Evolutionary conservation across 2,329 filamentous ascomycete genomes (phyloP).

Genomic region (Fusarium poae): DNA sequence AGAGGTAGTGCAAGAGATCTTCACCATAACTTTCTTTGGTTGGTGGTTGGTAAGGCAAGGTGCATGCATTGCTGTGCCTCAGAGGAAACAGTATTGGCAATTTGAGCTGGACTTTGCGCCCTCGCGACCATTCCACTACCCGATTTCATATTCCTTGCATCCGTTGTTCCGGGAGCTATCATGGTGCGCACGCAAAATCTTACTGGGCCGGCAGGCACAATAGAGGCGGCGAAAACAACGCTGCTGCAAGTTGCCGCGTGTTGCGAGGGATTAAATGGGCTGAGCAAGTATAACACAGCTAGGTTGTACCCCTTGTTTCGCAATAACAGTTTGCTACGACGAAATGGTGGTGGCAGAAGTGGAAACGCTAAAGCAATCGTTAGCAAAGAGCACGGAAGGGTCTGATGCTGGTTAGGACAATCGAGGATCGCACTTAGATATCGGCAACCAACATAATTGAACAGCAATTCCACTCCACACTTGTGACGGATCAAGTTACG

Average conservation of each 20-base stretch:
- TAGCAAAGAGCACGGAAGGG: slow-evolving; percentile 25
- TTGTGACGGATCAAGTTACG: slow-evolving; percentile 42
- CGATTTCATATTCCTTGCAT: slow-evolving; percentile 31
- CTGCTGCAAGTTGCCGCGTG: slow-evolving; percentile 43
- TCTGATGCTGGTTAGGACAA: slow-evolving; percentile 31
- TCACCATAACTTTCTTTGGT: slow-evolving; percentile 23
- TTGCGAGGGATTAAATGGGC: slow-evolving; percentile 41
- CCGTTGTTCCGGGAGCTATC: slow-evolving; percentile 24
- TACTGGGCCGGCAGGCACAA: slow-evolving; percentile 32
- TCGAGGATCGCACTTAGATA: slow-evolving; percentile 35
- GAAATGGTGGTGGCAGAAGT: slow-evolving; percentile 36
- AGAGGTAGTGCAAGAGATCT: slow-evolving; percentile 23
- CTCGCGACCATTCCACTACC: slow-evolving; percentile 27
- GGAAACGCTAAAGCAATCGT: slow-evolving; percentile 29
- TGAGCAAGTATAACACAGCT: slow-evolving; percentile 41
- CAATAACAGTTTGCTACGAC: slow-evolving; percentile 32
- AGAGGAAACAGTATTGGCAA: slow-evolving; percentile 21
- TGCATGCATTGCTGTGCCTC: slow-evolving; percentile 11
- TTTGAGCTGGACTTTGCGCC: slow-evolving; percentile 39
- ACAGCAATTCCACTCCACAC: slow-evolving; percentile 33
- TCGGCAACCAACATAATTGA: slow-evolving; percentile 39
- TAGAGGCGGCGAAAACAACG: slow-evolving; percentile 24
- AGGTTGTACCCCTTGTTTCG: slow-evolving; percentile 45
- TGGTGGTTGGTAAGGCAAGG: slow-evolving; percentile 8
- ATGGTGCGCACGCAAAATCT: slow-evolving; percentile 26